Base-by-base conservation (phyloP, 345 rosid genomes). In the Pistacia vera region DNA sequence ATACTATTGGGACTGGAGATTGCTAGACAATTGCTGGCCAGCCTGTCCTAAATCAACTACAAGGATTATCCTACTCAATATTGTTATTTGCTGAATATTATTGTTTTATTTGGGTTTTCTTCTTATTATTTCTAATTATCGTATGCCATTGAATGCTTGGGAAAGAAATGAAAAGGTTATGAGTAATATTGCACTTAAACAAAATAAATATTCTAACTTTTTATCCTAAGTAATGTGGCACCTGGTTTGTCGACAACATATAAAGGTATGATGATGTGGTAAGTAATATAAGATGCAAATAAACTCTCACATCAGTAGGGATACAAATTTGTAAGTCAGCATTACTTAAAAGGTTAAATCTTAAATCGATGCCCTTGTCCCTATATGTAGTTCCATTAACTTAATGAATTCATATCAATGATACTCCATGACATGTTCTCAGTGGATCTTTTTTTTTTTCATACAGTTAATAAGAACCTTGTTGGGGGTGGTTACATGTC, bases 401-500 rank as follows among this genome's bases (percentile, higher is more conserved):
- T 4, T 52, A 51, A 35, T 20, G 1, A 30, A 63, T 17, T 5
- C 60, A 12, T 18, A 6, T n/a, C 9, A 9, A 16, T 64, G 60
- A 20, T 22, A 13, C 71, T 55, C 38, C 63, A 41, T 35, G 68
- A n/a, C n/a, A n/a, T n/a, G n/a, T 64, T 64, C 76, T 71, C 62
- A 61, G 7, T 56, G 71, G 13, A 51, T 20, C n/a, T n/a, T n/a
- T n/a, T 70, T 18, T 76, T 48, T 55, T 64, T 18, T 51, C 69
- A 75, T 78, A 68, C 93, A 96, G 98, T 96, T 72, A 93, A 96
- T 58, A 90, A 64, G 88, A 96, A 92, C 81, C 95, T 96, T 80
- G 90, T 74, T 74, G 99, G 97, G 20, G 89, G 76, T 63, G 92
- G 94, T 51, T 88, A 79, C 79, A 81, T 93, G 90, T 92, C 99